Evolutionary conservation across 2,329 filamentous ascomycete genomes (phyloP), one percentile per base, ranked within the genome.

Genomic region (Microsporum canis): DNA sequence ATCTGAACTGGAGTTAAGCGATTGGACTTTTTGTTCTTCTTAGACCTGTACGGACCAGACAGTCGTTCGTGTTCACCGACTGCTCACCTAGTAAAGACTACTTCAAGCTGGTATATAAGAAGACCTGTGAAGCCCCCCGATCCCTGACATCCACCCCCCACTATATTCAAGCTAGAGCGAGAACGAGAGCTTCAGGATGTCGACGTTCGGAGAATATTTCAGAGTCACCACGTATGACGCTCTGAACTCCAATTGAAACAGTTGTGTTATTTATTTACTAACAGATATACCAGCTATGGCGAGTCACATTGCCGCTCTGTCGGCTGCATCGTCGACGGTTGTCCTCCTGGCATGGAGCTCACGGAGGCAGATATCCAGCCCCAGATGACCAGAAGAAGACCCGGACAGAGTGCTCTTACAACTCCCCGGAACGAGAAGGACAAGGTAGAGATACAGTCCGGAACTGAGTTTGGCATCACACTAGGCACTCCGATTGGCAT

Each of bases 371-470:
- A 95, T 71, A 95, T 97, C 72, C 92, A 99, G 77, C 91, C 91
- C 57, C 91, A 96, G 77, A 89, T 97, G 84, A 95, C 88, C 65
- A 87, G 92, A 66, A 84, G 92, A 63, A 84, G 92, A 63, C 92
- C 92, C 3, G 92, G 92, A 51, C 92, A 99, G 76, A 89, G 85
- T 67, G 85, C 86, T 65, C 88, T 97, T 70, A 95, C 91, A 1
- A 97, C 94, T 0, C 92, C 92, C 17, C 85, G 94, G 67, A 85
- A 96, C 74, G 92, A 97, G 77, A 92, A 92, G 75, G 94, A 97
- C 75, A 80, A 81, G 57, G 91, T 97, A 29, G 84, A 91, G 69
- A 96, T 97, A 69, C 89, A 96, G 76, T 95, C 90, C 1, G 92
- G 92, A 57, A 92, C 88, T 56, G 94, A 97, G 75, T 88, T 88